phyloP scores from a whole-genome alignment of 129 eudicot species.

The Centrapalus pauciflorus region DNA sequence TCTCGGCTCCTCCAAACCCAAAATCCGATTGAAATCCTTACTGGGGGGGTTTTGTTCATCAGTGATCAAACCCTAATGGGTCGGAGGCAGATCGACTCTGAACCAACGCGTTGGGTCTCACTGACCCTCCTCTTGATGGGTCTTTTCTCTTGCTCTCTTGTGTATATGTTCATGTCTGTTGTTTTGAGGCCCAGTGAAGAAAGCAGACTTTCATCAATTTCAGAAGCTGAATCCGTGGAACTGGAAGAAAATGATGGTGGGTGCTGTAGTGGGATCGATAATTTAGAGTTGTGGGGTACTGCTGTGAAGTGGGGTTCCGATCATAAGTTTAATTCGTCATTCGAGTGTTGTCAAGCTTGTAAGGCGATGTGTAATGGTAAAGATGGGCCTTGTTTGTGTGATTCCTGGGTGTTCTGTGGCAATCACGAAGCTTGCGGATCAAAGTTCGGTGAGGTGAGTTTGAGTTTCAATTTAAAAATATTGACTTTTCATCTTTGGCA shows the following conservation, averaged over 20 bases:
- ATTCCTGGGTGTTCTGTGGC: constrained; percentile 96
- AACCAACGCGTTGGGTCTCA: constrained; percentile 53
- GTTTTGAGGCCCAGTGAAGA: constrained; percentile 37
- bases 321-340: constrained; percentile 62
- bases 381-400: constrained; percentile 90
- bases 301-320: constrained; percentile 95
- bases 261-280: constrained; percentile 81
- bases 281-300: constrained; percentile 85
- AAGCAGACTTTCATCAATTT: not conserved
- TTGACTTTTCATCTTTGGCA: constrained; percentile 16
- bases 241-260: constrained; percentile 32
- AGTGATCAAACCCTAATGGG: constrained; percentile 56
- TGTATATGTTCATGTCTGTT: constrained; percentile 52
- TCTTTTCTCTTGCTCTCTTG: constrained; percentile 49
- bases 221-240: constrained; percentile 21
- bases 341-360: constrained; percentile 84
- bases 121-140: constrained; percentile 55
- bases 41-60: constrained; percentile 51
- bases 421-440: constrained; percentile 62
- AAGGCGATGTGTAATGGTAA: constrained; percentile 72
- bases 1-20: not conserved
- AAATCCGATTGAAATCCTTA: constrained; percentile 10
- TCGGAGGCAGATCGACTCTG: constrained; percentile 58
- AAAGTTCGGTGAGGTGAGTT: constrained; percentile 86
- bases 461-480: constrained; percentile 44